A percentile compares a stretch with the other conserved stretches of the same genome.
Evolutionary conservation across 495 filamentous ascomycete species (phyloP).

Genomic region (Cetradonia linearis): DNA sequence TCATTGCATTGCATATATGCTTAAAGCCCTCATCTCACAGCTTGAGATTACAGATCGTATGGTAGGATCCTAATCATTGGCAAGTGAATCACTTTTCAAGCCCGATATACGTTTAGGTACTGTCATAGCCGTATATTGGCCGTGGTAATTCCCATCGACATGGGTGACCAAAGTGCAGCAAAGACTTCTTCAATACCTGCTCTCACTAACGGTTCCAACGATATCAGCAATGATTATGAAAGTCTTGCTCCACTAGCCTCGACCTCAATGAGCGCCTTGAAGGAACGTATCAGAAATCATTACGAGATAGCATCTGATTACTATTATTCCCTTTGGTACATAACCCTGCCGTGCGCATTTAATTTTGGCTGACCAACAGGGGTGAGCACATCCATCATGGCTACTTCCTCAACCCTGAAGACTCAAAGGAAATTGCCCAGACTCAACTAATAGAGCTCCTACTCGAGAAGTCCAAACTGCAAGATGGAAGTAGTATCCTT

Average conservation of each 20-base stretch:
- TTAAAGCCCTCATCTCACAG: too few species aligned
- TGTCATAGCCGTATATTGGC: neutral
- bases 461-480: constrained; percentile 35
- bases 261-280: constrained; percentile 39
- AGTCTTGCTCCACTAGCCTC: constrained; percentile 6
- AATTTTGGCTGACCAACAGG: constrained; percentile 28
- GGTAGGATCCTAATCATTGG: too few species aligned
- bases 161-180: neutral
- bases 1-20: too few species aligned
- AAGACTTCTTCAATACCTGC: neutral
- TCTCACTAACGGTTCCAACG: neutral
- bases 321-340: constrained; percentile 23
- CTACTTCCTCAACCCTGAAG: constrained; percentile 39
- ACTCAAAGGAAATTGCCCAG: constrained; percentile 46
- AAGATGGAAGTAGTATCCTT: constrained; percentile 32
- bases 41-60: too few species aligned
- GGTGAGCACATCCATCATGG: constrained; percentile 54
- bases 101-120: too few species aligned
- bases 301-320: constrained; percentile 44
- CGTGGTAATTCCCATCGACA: neutral
- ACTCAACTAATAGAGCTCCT: constrained; percentile 43
- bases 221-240: constrained; percentile 4
- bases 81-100: too few species aligned
- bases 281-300: constrained; percentile 48
- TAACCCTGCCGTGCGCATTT: neutral